Conservation (phyloP, 1,139 yeast species). For the Zygosaccharomyces sapae region DNA sequence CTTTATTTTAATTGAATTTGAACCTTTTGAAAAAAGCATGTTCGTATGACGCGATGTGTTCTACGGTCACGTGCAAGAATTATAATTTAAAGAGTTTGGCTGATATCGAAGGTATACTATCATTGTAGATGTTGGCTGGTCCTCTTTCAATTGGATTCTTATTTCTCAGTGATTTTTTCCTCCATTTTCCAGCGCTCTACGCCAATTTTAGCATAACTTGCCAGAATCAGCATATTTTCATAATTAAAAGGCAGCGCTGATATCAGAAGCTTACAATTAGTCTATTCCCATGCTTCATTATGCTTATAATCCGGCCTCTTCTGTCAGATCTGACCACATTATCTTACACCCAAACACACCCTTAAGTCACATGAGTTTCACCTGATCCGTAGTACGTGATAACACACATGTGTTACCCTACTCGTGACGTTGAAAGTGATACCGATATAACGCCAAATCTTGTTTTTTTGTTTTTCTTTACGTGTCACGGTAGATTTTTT, state of each 20-base stretch:
- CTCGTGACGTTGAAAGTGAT: not conserved
- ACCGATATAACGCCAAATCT: not conserved
- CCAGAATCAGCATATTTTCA: no score
- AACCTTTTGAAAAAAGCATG: not conserved
- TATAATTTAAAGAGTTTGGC: no score
- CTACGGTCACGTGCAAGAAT: not conserved
- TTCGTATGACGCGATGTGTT: not conserved
- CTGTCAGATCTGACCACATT: not conserved
- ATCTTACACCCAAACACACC: not conserved
- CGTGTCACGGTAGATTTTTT: not conserved
- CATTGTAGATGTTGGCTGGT: no score
- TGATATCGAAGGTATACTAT: no score
- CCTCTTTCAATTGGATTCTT: no score
- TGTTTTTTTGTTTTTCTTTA: constrained; percentile 2
- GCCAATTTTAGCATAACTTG: no score
- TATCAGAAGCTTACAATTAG: no score
- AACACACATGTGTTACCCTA: not conserved
- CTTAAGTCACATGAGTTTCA: not conserved
- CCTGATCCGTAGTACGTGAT: not conserved
- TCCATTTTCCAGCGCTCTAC: no score
- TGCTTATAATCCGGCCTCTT: not conserved
- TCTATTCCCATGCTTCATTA: no score
- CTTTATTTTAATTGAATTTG: not conserved
- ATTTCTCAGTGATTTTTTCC: no score
- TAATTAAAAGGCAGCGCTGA: no score